A percentile compares a stretch with the other conserved stretches of the same genome.
Conservation (phyloP, 129 eudicot genomes). For the Scalesia atractyloides region DNA sequence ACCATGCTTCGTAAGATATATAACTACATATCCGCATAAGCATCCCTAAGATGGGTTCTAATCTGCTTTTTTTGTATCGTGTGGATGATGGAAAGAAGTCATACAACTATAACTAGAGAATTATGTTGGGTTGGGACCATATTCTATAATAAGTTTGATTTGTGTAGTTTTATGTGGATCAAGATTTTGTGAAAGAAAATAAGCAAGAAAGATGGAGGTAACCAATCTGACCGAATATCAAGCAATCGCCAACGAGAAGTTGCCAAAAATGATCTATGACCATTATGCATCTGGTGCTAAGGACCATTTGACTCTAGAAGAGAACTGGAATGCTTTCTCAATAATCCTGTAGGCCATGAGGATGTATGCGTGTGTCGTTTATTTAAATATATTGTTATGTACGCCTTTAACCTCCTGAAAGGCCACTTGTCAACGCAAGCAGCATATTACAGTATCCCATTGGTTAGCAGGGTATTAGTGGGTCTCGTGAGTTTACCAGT, state of each 20-base stretch:
- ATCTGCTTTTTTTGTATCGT: too few relatives aligned
- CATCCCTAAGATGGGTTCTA: too few relatives aligned
- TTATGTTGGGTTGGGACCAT: background rate
- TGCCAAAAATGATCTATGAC: background rate
- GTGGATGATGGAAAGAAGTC: too few relatives aligned
- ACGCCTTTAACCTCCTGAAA: too few relatives aligned
- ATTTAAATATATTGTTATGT: too few relatives aligned
- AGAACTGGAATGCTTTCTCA: background rate
- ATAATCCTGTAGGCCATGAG: background rate
- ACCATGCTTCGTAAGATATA: too few relatives aligned
- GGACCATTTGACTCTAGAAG: background rate
- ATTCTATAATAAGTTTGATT: background rate
- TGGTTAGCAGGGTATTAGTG: background rate
- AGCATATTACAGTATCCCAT: background rate
- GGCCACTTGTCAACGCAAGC: too few relatives aligned
- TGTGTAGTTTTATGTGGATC: background rate
- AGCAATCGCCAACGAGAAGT: slow-evolving; percentile 4
- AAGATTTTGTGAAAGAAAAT: background rate
- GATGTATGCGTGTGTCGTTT: too few relatives aligned
- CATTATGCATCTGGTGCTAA: background rate
- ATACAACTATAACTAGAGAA: too few relatives aligned
- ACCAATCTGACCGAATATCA: background rate
- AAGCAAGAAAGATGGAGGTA: background rate
- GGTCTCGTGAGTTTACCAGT: background rate
- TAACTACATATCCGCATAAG: too few relatives aligned